Conservation (phyloP, 768 basidiomycete species). For the Mycena floridula region DNA sequence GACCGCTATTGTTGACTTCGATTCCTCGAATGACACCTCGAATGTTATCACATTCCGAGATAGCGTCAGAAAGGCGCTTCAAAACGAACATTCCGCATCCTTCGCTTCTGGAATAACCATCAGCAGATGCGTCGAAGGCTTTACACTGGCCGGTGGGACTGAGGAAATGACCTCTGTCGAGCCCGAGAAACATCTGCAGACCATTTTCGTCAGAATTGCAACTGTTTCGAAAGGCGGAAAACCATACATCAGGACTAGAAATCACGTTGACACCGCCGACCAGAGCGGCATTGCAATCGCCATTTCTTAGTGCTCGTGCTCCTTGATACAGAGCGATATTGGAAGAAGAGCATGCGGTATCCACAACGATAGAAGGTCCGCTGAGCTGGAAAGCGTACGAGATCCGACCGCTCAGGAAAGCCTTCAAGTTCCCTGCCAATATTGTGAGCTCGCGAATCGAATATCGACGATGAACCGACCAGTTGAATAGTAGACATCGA, state of each 20-base stretch:
- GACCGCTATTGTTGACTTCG: conserved; percentile 69
- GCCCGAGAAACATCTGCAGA: conserved; percentile 58
- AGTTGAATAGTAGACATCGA: conserved; percentile 68
- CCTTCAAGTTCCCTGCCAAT: conserved; percentile 53
- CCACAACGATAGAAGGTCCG: conserved; percentile 66
- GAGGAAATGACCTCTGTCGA: conserved; percentile 66
- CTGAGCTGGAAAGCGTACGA: conserved; percentile 63
- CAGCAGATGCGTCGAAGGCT: conserved; percentile 63
- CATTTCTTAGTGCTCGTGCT: conserved; percentile 53
- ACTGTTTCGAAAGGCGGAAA: not conserved
- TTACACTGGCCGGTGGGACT: conserved; percentile 63
- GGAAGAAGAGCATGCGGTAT: conserved; percentile 75
- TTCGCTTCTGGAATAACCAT: conserved; percentile 69
- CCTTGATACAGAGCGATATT: conserved; percentile 64
- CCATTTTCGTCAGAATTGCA: conserved; percentile 2
- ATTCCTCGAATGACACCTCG: conserved; percentile 62
- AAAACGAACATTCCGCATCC: conserved; percentile 68
- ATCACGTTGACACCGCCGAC: conserved; percentile 75
- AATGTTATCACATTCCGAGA: conserved; percentile 61
- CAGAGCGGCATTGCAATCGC: conserved; percentile 63
- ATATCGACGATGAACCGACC: conserved; percentile 30
- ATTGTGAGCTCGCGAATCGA: not conserved
- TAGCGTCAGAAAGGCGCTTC: conserved; percentile 63
- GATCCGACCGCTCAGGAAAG: conserved; percentile 67
- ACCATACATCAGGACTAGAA: conserved; percentile 61